A percentile compares a stretch with the other conserved stretches of the same genome.
Evolutionary conservation across 2,329 filamentous ascomycete species (phyloP).

Genomic region (Magnaporthiopsis rhizophila): DNA sequence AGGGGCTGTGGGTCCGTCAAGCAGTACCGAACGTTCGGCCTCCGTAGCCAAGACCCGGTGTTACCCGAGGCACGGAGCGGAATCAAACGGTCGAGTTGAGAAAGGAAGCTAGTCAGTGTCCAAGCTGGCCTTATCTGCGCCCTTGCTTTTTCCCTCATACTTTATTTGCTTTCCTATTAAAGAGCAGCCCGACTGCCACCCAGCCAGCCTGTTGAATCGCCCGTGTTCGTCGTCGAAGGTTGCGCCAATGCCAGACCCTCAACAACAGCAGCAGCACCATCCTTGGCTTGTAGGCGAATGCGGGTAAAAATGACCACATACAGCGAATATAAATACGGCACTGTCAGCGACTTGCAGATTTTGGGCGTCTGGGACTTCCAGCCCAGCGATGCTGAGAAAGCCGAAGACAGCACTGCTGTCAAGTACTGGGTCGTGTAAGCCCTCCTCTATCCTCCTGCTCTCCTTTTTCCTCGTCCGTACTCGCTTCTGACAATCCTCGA

Average conservation of each 20-base stretch:
- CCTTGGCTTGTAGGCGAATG: not conserved
- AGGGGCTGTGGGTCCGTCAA: not conserved
- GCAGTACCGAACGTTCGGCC: not conserved
- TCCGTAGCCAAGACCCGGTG: not conserved
- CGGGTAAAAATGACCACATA: slow-evolving; percentile 14
- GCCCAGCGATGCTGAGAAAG: slow-evolving; percentile 1
- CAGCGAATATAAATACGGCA: slow-evolving; percentile 27
- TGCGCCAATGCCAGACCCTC: not conserved
- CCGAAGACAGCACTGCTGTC: slow-evolving; percentile 10
- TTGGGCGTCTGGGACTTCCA: slow-evolving; percentile 35
- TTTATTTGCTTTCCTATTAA: not conserved
- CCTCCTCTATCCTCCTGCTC: not conserved
- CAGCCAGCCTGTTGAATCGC: not conserved
- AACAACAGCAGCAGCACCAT: not conserved
- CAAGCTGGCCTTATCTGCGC: not conserved
- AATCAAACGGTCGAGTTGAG: not conserved
- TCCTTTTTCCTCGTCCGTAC: not conserved
- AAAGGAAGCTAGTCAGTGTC: not conserved
- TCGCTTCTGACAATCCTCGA: not conserved
- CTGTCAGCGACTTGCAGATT: slow-evolving; percentile 32
- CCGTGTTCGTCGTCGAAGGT: not conserved
- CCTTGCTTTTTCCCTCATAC: not conserved
- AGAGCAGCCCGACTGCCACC: not conserved
- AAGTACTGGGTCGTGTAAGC: slow-evolving; percentile 31
- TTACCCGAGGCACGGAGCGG: not conserved